These are phyloP conservation scores for Candida tropicalis DNA, from an alignment of 1,139 yeast species.

Conservation along the genomic window DNA sequence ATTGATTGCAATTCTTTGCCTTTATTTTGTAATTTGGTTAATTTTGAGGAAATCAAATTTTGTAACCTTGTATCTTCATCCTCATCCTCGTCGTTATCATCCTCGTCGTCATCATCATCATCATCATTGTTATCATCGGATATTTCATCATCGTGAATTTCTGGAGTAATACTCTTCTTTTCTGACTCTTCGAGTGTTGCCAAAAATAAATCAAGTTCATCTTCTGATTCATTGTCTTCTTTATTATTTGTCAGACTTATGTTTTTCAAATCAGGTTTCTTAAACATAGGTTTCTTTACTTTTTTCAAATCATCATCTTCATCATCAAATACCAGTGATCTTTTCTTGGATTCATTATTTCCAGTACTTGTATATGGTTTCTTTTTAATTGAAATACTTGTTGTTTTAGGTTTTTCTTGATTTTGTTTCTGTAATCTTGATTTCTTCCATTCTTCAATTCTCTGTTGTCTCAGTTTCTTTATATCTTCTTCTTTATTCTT, in stretches of 20 bases:
- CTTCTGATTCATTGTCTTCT: constrained; percentile 18
- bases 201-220: constrained; percentile 27
- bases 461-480: constrained; percentile 27
- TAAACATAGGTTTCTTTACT: constrained; percentile 24
- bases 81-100: constrained; percentile 16
- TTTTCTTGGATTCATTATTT: constrained; percentile 3
- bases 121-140: constrained; percentile 4
- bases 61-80: constrained; percentile 28
- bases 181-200: constrained; percentile 10
- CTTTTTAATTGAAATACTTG: constrained; percentile 5
- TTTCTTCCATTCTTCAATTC: constrained; percentile 46
- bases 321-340: constrained; percentile 18
- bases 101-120: constrained; percentile 9
- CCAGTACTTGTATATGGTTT: background rate
- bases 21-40: constrained; percentile 36
- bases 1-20: constrained; percentile 36
- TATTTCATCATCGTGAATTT: background rate
- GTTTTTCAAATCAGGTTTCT: constrained; percentile 24
- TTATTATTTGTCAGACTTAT: constrained; percentile 1
- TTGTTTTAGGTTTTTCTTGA: constrained; percentile 10
- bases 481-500: constrained; percentile 17
- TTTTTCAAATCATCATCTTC: constrained; percentile 26
- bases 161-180: background rate
- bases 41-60: constrained; percentile 26
- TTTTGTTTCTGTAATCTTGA: constrained; percentile 22